These are phyloP conservation scores for Colletotrichum sojae DNA, from an alignment of 2,329 filamentous ascomycete genomes.

Conservation along the genomic window DNA sequence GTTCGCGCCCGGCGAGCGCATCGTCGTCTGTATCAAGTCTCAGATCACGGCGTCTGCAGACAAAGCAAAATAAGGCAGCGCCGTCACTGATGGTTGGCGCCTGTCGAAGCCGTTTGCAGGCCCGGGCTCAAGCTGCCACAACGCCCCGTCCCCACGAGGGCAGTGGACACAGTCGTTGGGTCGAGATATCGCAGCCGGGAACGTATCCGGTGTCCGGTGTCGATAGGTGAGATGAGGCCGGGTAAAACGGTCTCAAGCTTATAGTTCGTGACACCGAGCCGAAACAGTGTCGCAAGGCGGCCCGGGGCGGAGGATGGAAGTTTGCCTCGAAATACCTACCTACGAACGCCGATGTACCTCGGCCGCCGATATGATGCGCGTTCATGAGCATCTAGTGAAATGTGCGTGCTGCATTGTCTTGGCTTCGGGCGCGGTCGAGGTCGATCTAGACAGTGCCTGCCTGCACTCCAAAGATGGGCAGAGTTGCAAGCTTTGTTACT, in stretches of 20 bases:
- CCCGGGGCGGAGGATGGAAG: slow-evolving; percentile 18
- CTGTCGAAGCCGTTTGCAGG: slow-evolving; percentile 24
- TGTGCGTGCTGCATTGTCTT: neutral
- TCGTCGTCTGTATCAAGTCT: too few relatives aligned
- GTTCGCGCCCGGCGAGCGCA: slow-evolving; percentile 1
- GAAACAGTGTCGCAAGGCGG: slow-evolving; percentile 32
- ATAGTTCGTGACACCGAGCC: slow-evolving; percentile 2
- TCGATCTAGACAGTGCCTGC: neutral
- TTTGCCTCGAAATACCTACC: neutral
- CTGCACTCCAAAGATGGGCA: neutral
- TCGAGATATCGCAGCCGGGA: too few relatives aligned
- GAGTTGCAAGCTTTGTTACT: slow-evolving; percentile 27
- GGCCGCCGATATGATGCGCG: too few relatives aligned
- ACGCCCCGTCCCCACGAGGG: neutral
- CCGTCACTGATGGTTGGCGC: slow-evolving; percentile 12
- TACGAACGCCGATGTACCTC: too few relatives aligned
- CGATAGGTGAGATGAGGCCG: too few relatives aligned
- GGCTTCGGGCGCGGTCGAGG: slow-evolving; percentile 5
- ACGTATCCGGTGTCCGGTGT: too few relatives aligned
- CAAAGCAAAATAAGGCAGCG: neutral
- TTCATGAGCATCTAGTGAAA: too few relatives aligned
- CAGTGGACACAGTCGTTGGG: too few relatives aligned
- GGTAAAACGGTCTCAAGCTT: neutral
- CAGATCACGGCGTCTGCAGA: neutral
- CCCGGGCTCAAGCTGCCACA: neutral